Evolutionary conservation across 2,329 filamentous ascomycete genomes (phyloP).

Genomic region (Sporothrix variecibatus): DNA sequence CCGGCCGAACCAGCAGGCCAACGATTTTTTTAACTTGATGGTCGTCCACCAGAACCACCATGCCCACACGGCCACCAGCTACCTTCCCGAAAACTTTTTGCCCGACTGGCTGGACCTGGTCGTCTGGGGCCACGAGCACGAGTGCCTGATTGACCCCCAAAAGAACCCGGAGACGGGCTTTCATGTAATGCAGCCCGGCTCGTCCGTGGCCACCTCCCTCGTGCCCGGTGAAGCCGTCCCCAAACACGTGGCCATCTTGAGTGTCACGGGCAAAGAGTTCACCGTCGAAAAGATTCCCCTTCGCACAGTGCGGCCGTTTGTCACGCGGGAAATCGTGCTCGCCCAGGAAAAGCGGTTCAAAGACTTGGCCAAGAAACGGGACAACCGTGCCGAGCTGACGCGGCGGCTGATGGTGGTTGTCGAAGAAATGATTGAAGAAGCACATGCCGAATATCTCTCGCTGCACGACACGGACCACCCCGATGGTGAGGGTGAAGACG

Average conservation of each 20-base stretch:
- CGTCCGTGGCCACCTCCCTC: conserved; percentile 90
- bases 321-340: conserved; percentile 79
- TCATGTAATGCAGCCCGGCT: conserved; percentile 95
- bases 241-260: conserved; percentile 88
- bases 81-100: conserved; percentile 88
- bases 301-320: conserved; percentile 87
- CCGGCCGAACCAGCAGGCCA: conserved; percentile 73
- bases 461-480: conserved; percentile 64
- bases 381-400: conserved; percentile 81
- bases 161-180: conserved; percentile 87
- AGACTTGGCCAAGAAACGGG: conserved; percentile 74
- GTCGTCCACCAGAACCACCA: conserved; percentile 96
- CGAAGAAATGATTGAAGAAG: conserved; percentile 83
- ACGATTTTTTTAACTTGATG: conserved; percentile 95
- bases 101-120: conserved; percentile 90
- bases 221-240: conserved; percentile 85
- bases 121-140: conserved; percentile 97
- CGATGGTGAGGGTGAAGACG: conserved; percentile 58
- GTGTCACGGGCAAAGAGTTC: conserved; percentile 80
- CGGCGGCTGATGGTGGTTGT: conserved; percentile 75
- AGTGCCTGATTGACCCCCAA: conserved; percentile 84
- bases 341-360: conserved; percentile 75
- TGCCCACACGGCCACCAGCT: conserved; percentile 88
- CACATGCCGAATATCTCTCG: conserved; percentile 76
- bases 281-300: conserved; percentile 77